A percentile compares a stretch with the other conserved stretches of the same genome.
phyloP scores from a whole-genome alignment of 352 stramenopile species.

The Elongisporangium undulatum region DNA sequence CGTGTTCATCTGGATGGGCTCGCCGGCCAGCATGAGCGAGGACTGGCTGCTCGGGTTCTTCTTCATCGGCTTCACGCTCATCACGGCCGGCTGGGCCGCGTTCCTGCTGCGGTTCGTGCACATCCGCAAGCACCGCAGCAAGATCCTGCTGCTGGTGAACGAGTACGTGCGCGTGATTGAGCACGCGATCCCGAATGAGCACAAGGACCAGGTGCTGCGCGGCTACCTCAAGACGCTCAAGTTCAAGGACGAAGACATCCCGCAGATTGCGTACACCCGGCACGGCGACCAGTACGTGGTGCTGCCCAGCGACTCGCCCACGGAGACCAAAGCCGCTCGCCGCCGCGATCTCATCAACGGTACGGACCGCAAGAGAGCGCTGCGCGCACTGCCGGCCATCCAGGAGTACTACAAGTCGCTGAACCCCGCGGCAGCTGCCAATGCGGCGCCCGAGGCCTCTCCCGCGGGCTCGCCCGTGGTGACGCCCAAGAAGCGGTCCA shows the following conservation, averaged over 20 bases:
- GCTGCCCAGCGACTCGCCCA: conserved; percentile 14
- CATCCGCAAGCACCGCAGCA: neutral
- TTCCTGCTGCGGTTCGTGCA: conserved; percentile 10
- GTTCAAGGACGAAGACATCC: conserved; percentile 4
- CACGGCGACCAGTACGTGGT: conserved; percentile 14
- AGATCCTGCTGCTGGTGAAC: conserved; percentile 11
- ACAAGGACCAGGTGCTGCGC: conserved; percentile 11
- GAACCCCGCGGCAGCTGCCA: neutral
- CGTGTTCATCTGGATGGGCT: neutral
- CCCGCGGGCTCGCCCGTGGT: no score
- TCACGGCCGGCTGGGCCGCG: conserved; percentile 12
- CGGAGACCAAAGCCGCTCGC: neutral
- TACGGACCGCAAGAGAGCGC: conserved; percentile 13
- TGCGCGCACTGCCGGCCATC: conserved; percentile 12
- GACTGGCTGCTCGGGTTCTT: no score
- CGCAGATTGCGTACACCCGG: conserved; percentile 9
- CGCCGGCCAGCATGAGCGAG: no score
- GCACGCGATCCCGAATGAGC: conserved; percentile 8
- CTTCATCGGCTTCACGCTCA: conserved; percentile 8
- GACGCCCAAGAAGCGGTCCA: no score
- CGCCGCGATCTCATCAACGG: conserved; percentile 7
- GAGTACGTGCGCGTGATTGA: conserved; percentile 18
- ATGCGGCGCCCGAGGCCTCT: no score
- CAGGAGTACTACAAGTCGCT: conserved; percentile 15
- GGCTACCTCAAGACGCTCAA: conserved; percentile 6